Evolutionary conservation across 192 early-diverging fungal species (phyloP).

Genomic region (Umbelopsis sp.): DNA sequence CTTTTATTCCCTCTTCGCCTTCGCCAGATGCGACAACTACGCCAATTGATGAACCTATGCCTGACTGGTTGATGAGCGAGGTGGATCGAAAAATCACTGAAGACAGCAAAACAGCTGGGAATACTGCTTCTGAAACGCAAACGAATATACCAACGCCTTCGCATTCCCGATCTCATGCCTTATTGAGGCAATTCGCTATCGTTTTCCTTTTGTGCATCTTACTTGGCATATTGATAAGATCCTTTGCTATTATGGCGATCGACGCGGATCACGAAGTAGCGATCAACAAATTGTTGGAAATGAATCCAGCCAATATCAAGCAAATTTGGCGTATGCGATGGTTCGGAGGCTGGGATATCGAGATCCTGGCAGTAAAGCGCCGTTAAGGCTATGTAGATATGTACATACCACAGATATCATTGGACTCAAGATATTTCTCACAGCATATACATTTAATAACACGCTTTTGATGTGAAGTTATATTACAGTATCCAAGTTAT

Average conservation of each 20-base stretch:
- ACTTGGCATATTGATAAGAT: not conserved
- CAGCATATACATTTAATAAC: too few species aligned
- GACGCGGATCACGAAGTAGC: conserved; percentile 14
- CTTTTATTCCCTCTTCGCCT: not conserved
- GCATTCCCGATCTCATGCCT: conserved; percentile 10
- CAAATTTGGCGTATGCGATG: conserved; percentile 20
- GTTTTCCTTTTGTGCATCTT: not conserved
- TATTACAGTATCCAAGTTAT: not conserved
- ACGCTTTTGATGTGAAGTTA: not conserved
- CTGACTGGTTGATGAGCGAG: not conserved
- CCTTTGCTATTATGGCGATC: conserved; percentile 12
- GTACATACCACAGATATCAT: not conserved
- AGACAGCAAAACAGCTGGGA: not conserved
- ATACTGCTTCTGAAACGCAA: not conserved
- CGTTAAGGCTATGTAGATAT: conserved; percentile 18
- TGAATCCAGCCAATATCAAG: conserved; percentile 9
- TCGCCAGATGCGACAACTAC: not conserved
- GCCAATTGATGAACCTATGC: not conserved
- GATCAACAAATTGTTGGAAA: not conserved
- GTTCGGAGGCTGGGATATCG: conserved; percentile 15
- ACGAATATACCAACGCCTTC: not conserved
- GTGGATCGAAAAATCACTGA: not conserved
- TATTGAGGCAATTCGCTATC: conserved; percentile 5
- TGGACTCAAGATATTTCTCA: too few species aligned
- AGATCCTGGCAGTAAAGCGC: conserved; percentile 11